Base-by-base conservation (phyloP, 768 basidiomycete genomes). In the Rhizopogon roseolus region DNA sequence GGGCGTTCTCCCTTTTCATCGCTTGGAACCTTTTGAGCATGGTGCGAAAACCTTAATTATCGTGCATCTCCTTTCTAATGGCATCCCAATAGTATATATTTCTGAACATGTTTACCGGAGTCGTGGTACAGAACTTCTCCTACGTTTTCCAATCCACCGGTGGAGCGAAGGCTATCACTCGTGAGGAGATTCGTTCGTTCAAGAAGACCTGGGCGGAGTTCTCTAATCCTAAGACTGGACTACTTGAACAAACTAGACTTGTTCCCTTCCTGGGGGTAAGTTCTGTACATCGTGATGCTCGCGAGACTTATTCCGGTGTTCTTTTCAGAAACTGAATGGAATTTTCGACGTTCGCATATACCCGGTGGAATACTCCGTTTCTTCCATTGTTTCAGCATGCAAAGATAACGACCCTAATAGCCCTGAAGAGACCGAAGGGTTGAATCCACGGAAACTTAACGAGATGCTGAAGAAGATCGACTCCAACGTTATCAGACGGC, bases 11-110 rank as follows among this genome's bases (percentile, higher is more conserved):
- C 1, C 75, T 98, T 16, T 97, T 95, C 72, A 95, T 96, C 58
- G 82, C 88, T 1, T 98, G 95, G 95, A 98, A 97, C 63, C 71
- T 98, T 29, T 73, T 98, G 29, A 93, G 90, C 80, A 95, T 96
- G 93, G 91, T 93, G 62, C 52, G 62, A 5, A 10, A 36, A 34
- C 13, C 5, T 17, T 22, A 60, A 77, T 65, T 9, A 22, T 43
- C 17, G 13, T 16, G n/a, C 14, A 2, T 16, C 38, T 25, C 9
- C 14, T 54, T 45, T 51, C 36, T 22, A 11, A 40, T 52, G 9
- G 32, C 52, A 17, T 59, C 55, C 19, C 25, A 27, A 5, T 65
- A 95, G 94, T 97, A 94, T 68, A 94, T 98, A 62, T 94, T 98
- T 68, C 81, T 90, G 58, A 97, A 96, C 71, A 84, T 97, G 85